These are phyloP conservation scores for Ophiostoma sp. DNA, from an alignment of 2,329 filamentous ascomycete species.

Conservation along the genomic window DNA sequence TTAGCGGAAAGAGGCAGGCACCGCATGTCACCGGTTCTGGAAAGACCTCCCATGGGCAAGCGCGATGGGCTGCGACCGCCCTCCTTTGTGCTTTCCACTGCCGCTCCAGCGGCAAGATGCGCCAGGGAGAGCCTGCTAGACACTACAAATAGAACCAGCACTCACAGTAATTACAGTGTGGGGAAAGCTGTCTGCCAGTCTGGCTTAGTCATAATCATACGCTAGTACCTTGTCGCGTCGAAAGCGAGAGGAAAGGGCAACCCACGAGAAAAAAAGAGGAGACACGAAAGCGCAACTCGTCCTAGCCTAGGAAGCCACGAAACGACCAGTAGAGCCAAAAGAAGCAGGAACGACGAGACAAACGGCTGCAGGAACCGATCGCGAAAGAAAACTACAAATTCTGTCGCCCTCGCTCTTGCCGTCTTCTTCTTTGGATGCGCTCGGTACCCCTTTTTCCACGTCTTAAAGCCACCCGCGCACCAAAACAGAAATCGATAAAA, in stretches of 20 bases:
- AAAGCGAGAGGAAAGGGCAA: slow-evolving; percentile 4
- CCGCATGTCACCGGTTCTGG: background rate
- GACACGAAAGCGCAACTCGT: slow-evolving; percentile 8
- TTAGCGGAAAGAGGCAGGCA: slow-evolving; percentile 8
- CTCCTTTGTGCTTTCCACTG: background rate
- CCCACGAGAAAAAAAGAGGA: slow-evolving; percentile 13
- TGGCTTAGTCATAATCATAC: background rate
- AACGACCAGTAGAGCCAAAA: background rate
- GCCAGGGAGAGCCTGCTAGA: background rate
- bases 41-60: background rate
- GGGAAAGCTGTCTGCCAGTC: background rate
- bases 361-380: background rate
- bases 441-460: background rate
- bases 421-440: background rate
- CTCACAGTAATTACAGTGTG: background rate
- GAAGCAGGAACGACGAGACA: slow-evolving; percentile 1
- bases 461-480: background rate
- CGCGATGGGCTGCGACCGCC: background rate
- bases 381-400: background rate
- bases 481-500: background rate
- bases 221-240: slow-evolving; percentile 9
- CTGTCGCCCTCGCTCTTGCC: background rate
- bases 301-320: slow-evolving; percentile 1
- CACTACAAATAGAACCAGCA: no score
- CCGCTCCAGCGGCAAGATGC: background rate